Conservation (phyloP, 768 basidiomycete species). For the Leccinellum albellum region DNA sequence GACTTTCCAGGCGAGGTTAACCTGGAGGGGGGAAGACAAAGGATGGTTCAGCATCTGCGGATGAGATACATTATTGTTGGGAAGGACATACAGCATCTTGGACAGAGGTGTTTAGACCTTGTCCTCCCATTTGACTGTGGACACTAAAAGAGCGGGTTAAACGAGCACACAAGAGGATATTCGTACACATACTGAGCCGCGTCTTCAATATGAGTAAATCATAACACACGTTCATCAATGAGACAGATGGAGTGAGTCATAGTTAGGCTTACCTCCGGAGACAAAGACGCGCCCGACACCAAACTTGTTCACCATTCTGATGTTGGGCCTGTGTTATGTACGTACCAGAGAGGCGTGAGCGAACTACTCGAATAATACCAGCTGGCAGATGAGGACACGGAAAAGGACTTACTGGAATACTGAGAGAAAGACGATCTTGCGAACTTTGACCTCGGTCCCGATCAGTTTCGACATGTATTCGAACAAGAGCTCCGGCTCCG, state of each 20-base stretch:
- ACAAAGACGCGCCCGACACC: slow-evolving; percentile 43
- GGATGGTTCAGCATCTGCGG: neutral
- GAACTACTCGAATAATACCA: neutral
- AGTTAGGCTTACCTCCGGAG: slow-evolving; percentile 36
- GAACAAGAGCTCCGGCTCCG: slow-evolving; percentile 26
- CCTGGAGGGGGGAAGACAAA: slow-evolving; percentile 34
- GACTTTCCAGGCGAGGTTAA: slow-evolving; percentile 45
- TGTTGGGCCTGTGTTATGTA: slow-evolving; percentile 41
- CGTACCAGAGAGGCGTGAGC: neutral
- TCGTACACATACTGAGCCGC: slow-evolving; percentile 37
- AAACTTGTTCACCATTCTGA: slow-evolving; percentile 46
- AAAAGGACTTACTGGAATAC: slow-evolving; percentile 26
- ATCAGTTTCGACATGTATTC: slow-evolving; percentile 27
- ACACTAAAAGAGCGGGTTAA: slow-evolving; percentile 9
- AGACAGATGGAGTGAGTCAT: neutral
- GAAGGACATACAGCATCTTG: slow-evolving; percentile 35
- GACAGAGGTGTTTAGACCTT: slow-evolving; percentile 37
- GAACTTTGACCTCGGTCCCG: slow-evolving; percentile 31
- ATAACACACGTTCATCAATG: neutral
- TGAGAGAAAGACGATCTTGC: slow-evolving; percentile 22
- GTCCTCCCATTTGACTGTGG: slow-evolving; percentile 23
- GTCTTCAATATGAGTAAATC: slow-evolving; percentile 30
- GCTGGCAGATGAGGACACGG: neutral
- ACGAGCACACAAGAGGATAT: neutral
- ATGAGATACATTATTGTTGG: neutral